Percentiles rank a stretch among this genome's conserved stretches.
Conservation (phyloP, 169 alveolate genomes). For the Neospora caninum region DNA sequence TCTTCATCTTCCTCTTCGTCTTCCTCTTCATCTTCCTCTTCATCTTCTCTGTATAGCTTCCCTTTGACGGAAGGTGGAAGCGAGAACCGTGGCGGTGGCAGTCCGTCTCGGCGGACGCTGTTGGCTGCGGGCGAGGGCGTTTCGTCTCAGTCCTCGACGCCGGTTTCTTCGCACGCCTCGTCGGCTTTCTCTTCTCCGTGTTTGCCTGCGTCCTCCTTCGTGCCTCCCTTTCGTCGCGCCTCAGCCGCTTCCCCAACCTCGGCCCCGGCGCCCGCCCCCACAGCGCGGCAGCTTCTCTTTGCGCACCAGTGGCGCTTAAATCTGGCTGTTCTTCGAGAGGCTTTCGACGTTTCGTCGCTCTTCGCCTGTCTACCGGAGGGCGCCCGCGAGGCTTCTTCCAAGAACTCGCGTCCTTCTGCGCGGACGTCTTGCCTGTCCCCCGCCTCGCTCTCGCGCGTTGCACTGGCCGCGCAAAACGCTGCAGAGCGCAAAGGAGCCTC, state of each 20-base stretch:
- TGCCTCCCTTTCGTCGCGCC: not conserved
- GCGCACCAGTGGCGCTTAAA: not conserved
- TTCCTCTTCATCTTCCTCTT: not conserved
- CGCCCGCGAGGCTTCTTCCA: not conserved
- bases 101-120: not conserved
- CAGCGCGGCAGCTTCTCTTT: not conserved
- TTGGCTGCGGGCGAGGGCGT: not conserved
- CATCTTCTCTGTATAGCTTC: not conserved
- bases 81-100: not conserved
- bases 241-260: not conserved
- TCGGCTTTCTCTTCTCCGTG: not conserved
- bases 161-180: not conserved
- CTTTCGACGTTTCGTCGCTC: not conserved
- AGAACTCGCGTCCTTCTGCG: no score
- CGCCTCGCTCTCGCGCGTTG: no score
- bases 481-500: not conserved
- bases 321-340: not conserved
- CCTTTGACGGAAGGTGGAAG: not conserved
- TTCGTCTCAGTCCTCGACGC: not conserved
- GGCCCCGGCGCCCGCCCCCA: not conserved
- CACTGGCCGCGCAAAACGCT: no score
- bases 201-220: not conserved
- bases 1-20: not conserved
- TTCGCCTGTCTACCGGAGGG: not conserved
- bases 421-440: no score